Evolutionary conservation across 306 rosid genomes (phyloP).

Genomic region (Calophaca sinica): DNA sequence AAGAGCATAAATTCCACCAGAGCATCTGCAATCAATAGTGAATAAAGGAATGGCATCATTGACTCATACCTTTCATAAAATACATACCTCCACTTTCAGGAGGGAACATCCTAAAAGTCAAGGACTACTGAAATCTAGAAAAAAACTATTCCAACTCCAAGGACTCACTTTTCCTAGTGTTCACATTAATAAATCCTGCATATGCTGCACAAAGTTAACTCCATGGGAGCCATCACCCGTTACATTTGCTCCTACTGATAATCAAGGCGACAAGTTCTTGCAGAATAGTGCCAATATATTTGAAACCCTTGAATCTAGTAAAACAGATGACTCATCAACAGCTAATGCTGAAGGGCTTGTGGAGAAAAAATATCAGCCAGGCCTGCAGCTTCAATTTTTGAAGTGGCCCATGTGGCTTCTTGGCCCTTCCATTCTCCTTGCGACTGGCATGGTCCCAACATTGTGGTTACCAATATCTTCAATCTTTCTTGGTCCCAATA

Average conservation of each 20-base stretch:
- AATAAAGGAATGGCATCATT: slow-evolving; percentile 57
- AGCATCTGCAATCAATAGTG: slow-evolving; percentile 42
- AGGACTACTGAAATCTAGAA: slow-evolving; percentile 53
- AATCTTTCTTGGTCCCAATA: slow-evolving; percentile 78
- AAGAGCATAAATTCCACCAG: slow-evolving; percentile 4
- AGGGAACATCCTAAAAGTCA: slow-evolving; percentile 42
- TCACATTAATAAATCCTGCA: slow-evolving; percentile 47
- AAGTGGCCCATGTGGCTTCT: slow-evolving; percentile 96
- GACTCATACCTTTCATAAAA: slow-evolving; percentile 45
- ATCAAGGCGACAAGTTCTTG: slow-evolving; percentile 57
- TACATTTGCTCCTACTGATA: slow-evolving; percentile 56
- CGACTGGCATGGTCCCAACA: slow-evolving; percentile 87
- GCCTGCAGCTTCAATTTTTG: slow-evolving; percentile 61
- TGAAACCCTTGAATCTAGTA: slow-evolving; percentile 60
- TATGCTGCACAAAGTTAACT: slow-evolving; percentile 68
- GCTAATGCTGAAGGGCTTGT: slow-evolving; percentile 47
- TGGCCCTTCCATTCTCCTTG: slow-evolving; percentile 84
- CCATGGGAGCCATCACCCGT: slow-evolving; percentile 79
- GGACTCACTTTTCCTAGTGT: slow-evolving; percentile 41
- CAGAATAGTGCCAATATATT: slow-evolving; percentile 58
- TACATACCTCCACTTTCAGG: slow-evolving; percentile 45
- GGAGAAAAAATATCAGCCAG: slow-evolving; percentile 52
- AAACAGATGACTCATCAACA: slow-evolving; percentile 52
- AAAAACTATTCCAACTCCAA: slow-evolving; percentile 48
- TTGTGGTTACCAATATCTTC: slow-evolving; percentile 90